These are phyloP conservation scores for Nematodospora anomalae DNA, from an alignment of 1,139 yeast species.

Conservation along the genomic window DNA sequence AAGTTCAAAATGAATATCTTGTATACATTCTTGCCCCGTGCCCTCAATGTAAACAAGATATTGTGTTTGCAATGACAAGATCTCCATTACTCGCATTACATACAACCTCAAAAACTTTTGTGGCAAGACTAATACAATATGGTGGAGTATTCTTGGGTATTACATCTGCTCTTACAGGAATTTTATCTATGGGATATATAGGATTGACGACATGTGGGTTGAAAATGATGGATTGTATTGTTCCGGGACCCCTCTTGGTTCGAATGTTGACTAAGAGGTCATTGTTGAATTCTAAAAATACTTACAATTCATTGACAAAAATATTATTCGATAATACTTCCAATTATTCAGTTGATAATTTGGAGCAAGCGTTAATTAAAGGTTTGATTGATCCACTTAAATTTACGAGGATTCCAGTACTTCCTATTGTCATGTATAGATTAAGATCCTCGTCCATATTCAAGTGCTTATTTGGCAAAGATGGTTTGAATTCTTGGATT, in stretches of 20 bases:
- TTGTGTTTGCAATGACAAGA: constrained; percentile 34
- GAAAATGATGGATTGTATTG: constrained; percentile 37
- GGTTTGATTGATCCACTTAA: constrained; percentile 43
- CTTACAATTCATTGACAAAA: constrained; percentile 19
- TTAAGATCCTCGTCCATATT: constrained; percentile 40
- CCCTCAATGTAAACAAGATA: constrained; percentile 46
- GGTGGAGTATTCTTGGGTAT: constrained; percentile 38
- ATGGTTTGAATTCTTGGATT: constrained; percentile 22
- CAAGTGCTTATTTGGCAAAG: constrained; percentile 26
- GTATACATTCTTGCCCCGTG: constrained; percentile 35
- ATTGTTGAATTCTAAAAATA: constrained; percentile 7
- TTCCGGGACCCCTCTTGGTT: constrained; percentile 38
- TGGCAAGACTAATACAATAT: constrained; percentile 28
- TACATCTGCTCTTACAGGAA: constrained; percentile 44
- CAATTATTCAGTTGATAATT: constrained; percentile 27
- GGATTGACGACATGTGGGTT: constrained; percentile 44
- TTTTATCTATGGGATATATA: constrained; percentile 42
- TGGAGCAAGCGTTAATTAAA: constrained; percentile 35
- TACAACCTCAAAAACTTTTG: constrained; percentile 20
- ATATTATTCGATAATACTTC: constrained; percentile 21
- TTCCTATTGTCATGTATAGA: constrained; percentile 42
- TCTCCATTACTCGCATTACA: constrained; percentile 29
- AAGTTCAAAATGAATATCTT: constrained; percentile 6
- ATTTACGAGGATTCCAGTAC: constrained; percentile 40
- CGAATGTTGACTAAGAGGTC: constrained; percentile 26